phyloP scores from a whole-genome alignment of 2,329 filamentous ascomycete genomes.

The Phyllosticta citriasiana region DNA sequence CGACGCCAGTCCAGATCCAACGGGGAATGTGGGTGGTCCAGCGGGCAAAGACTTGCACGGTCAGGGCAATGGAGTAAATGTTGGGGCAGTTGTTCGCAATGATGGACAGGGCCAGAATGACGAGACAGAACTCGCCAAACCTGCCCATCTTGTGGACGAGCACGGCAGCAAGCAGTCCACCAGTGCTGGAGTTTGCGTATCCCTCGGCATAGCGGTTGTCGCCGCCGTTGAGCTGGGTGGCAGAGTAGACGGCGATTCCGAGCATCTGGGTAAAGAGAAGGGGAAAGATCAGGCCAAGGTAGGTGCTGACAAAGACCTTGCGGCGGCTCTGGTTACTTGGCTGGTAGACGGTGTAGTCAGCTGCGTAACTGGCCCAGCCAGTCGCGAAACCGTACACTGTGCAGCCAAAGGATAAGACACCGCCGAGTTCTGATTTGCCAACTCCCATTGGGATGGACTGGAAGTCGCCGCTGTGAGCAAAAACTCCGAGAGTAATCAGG shows the following conservation, averaged over 20 bases:
- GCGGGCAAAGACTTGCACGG: slow-evolving; percentile 54
- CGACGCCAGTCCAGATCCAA: slow-evolving; percentile 56
- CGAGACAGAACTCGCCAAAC: slow-evolving; percentile 64
- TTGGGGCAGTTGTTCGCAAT: slow-evolving; percentile 64
- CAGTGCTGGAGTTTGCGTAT: slow-evolving; percentile 49
- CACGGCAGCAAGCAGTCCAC: slow-evolving; percentile 57
- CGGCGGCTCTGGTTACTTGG: slow-evolving; percentile 48
- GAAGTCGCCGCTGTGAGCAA: slow-evolving; percentile 58
- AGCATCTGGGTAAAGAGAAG: slow-evolving; percentile 67
- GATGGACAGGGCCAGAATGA: slow-evolving; percentile 56
- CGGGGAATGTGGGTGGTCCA: slow-evolving; percentile 53
- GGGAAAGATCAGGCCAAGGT: slow-evolving; percentile 57
- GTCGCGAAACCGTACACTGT: slow-evolving; percentile 60
- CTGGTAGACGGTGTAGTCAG: slow-evolving; percentile 75
- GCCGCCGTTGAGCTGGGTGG: slow-evolving; percentile 45
- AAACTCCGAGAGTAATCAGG: slow-evolving; percentile 58
- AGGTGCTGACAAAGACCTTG: slow-evolving; percentile 61
- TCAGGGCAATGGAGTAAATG: slow-evolving; percentile 56
- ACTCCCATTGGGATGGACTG: slow-evolving; percentile 48
- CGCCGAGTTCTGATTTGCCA: slow-evolving; percentile 51
- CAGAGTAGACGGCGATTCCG: slow-evolving; percentile 59
- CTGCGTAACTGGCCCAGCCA: slow-evolving; percentile 64
- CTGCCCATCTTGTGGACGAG: slow-evolving; percentile 52
- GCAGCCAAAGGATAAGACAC: slow-evolving; percentile 55
- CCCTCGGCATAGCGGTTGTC: slow-evolving; percentile 46